A percentile compares a stretch with the other conserved stretches of the same genome.
Evolutionary conservation across 257 asterid genomes (phyloP).

Genomic region (Solanum habrochaites): DNA sequence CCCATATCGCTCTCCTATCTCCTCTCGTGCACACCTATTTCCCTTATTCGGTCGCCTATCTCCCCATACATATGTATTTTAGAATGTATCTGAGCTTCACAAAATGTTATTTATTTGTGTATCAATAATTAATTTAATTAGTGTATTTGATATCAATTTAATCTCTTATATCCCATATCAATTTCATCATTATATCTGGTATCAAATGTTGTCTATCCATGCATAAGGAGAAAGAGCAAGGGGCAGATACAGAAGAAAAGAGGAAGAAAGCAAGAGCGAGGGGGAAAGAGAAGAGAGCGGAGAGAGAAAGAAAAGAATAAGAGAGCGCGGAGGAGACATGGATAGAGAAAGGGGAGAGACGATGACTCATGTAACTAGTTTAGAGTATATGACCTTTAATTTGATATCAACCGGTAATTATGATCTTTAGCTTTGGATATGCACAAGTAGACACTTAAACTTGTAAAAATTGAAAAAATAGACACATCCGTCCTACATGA

Average conservation of each 20-base stretch:
- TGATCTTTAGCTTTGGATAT: too few relatives aligned
- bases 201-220: background rate
- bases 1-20: background rate
- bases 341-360: too few relatives aligned
- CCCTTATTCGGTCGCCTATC: background rate
- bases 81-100: background rate
- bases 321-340: background rate
- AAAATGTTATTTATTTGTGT: background rate
- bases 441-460: too few relatives aligned
- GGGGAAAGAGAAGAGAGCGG: background rate
- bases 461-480: too few relatives aligned
- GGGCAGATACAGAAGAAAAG: background rate
- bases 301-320: background rate
- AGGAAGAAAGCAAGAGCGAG: background rate
- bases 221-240: background rate
- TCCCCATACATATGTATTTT: background rate
- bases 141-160: background rate
- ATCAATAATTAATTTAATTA: background rate
- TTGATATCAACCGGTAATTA: too few relatives aligned
- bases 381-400: too few relatives aligned
- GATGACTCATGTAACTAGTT: background rate
- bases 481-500: too few relatives aligned
- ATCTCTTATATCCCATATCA: background rate
- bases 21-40: background rate
- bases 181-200: background rate